Conservation (phyloP, 2,329 filamentous ascomycete genomes). For the Akanthomyces uredinophilus region DNA sequence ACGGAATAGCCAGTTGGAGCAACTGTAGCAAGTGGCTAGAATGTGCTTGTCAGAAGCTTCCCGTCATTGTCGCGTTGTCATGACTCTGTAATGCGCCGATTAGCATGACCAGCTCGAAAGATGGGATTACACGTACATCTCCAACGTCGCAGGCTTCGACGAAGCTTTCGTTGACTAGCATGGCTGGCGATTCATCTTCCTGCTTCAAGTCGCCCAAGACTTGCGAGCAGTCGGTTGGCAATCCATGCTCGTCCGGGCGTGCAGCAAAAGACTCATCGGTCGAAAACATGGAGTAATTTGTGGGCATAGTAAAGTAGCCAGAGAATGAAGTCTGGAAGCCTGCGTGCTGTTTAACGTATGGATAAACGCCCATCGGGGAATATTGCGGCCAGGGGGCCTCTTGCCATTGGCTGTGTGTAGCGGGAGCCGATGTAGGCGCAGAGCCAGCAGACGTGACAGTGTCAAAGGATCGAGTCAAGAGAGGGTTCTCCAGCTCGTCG, state of each 20-base stretch:
- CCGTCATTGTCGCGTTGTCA: not conserved
- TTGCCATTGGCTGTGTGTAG: not conserved
- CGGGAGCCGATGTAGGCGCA: slow-evolving; percentile 4
- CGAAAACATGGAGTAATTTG: slow-evolving; percentile 5
- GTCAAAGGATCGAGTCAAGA: slow-evolving; percentile 10
- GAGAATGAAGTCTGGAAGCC: not conserved
- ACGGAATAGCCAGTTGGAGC: not conserved
- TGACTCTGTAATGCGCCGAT: not conserved
- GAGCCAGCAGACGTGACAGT: not conserved
- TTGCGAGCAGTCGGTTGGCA: not conserved
- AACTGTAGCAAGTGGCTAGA: not conserved
- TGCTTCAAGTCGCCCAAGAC: not conserved
- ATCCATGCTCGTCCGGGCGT: not conserved
- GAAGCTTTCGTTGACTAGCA: not conserved
- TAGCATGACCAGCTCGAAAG: not conserved
- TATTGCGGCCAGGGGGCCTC: not conserved
- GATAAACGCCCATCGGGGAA: slow-evolving; percentile 3
- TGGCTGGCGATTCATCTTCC: not conserved
- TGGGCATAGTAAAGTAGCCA: slow-evolving; percentile 2
- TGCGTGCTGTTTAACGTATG: not conserved
- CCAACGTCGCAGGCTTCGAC: not conserved
- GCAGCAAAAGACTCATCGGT: not conserved
- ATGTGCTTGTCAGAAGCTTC: not conserved
- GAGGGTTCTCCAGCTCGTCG: slow-evolving; percentile 5
- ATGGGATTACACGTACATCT: not conserved